phyloP scores from a whole-genome alignment of 2,329 filamentous ascomycete genomes.

The Botryosphaeria dothidea region DNA sequence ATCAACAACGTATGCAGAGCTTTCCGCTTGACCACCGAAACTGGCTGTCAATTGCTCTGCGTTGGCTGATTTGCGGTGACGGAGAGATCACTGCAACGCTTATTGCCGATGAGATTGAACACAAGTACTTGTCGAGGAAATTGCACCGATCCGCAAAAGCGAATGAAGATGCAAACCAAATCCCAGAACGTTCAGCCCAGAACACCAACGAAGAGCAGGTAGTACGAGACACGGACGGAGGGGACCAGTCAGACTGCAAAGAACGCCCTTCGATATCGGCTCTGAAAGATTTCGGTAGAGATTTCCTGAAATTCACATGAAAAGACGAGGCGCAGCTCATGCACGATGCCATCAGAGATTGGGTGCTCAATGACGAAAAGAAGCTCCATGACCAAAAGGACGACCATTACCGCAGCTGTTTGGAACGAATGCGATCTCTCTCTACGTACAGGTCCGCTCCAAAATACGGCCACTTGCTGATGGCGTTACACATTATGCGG shows the following conservation, averaged over 20 bases:
- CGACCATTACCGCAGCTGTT: not conserved
- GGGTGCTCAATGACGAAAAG: not conserved
- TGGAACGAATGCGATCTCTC: not conserved
- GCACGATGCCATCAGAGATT: not conserved
- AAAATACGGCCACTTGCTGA: not conserved
- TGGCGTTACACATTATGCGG: not conserved
- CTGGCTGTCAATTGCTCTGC: no score
- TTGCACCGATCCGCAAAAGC: not conserved
- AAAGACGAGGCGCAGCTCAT: not conserved
- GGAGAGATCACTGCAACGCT: not conserved
- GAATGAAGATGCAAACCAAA: not conserved
- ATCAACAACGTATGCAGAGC: no score
- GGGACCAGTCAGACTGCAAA: not conserved
- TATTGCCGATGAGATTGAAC: not conserved
- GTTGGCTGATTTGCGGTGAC: not conserved
- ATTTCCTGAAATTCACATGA: not conserved
- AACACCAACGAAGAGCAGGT: no score
- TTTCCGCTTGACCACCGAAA: no score
- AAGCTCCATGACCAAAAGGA: not conserved
- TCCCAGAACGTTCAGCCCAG: not conserved
- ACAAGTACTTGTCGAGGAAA: not conserved
- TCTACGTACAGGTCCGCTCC: not conserved
- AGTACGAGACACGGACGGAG: no score
- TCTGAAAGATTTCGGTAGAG: not conserved
- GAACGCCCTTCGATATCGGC: not conserved